phyloP scores from a whole-genome alignment of 768 basidiomycete species.

The Naganishia vaughanmartiniae region DNA sequence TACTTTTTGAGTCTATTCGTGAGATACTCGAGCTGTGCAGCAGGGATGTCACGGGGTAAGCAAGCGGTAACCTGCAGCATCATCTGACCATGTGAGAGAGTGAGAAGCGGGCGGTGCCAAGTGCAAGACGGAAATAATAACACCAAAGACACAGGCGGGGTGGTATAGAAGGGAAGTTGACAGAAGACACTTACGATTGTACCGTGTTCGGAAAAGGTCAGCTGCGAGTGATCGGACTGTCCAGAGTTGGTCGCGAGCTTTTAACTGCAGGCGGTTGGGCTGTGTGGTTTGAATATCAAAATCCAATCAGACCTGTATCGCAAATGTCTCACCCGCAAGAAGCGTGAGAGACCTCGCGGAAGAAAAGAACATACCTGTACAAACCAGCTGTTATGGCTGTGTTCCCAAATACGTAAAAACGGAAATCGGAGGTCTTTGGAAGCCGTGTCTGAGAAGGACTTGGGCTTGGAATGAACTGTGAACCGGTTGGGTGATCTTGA shows the following conservation, averaged over 20 bases:
- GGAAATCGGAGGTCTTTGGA: background rate
- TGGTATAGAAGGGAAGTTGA: slow-evolving; percentile 1
- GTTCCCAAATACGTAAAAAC: background rate
- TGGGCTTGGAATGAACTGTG: background rate
- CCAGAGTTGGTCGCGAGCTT: slow-evolving; percentile 5
- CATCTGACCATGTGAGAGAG: background rate
- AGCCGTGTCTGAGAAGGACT: background rate
- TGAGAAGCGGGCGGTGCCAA: background rate
- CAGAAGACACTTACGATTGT: background rate
- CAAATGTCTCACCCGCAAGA: slow-evolving; percentile 10
- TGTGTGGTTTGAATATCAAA: background rate
- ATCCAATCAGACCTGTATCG: slow-evolving; percentile 15
- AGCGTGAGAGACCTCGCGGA: background rate
- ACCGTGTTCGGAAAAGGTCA: background rate
- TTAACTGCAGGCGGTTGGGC: background rate
- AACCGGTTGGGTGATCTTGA: background rate
- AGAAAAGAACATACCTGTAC: slow-evolving; percentile 3
- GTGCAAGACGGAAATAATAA: background rate
- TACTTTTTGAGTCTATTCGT: background rate
- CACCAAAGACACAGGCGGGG: background rate
- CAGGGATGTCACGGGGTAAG: background rate
- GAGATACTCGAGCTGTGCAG: background rate
- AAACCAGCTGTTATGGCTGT: background rate
- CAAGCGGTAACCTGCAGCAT: background rate
- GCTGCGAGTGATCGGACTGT: background rate